These are phyloP conservation scores for Suillus subalutaceus DNA, from an alignment of 768 basidiomycete species.

Conservation along the genomic window DNA sequence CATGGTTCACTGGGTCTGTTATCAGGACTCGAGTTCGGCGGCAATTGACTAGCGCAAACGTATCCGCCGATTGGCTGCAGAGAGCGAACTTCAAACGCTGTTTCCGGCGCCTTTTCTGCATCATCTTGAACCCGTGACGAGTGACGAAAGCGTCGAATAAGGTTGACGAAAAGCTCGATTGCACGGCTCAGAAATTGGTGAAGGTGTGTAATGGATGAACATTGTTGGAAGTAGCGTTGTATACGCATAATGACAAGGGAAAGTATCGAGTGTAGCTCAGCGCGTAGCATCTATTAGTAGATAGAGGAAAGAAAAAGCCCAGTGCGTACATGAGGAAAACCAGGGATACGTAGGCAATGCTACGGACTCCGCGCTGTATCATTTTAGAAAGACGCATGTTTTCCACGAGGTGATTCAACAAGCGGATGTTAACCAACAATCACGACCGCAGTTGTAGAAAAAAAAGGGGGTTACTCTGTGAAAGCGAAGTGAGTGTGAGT, in stretches of 20 bases:
- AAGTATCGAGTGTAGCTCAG: not conserved
- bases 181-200: slow-evolving; percentile 1
- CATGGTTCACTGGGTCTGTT: slow-evolving; percentile 5
- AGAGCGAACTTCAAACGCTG: not conserved
- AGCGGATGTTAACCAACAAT: slow-evolving; percentile 3
- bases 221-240: slow-evolving; percentile 2
- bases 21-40: not conserved
- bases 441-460: slow-evolving; percentile 4
- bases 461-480: not conserved
- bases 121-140: not conserved
- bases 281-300: not conserved
- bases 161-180: slow-evolving; percentile 1
- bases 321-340: slow-evolving; percentile 4
- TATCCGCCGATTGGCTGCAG: not conserved
- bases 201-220: not conserved
- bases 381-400: slow-evolving; percentile 4
- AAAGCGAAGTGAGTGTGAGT: slow-evolving; percentile 3
- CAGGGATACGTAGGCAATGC: slow-evolving; percentile 1
- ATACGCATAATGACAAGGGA: not conserved
- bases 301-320: not conserved
- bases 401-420: slow-evolving; percentile 3
- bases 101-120: not conserved
- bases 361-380: slow-evolving; percentile 5
- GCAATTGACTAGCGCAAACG: slow-evolving; percentile 5
- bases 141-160: not conserved